These are phyloP conservation scores for Thermothelomyces thermophilus DNA, from an alignment of 2,329 filamentous ascomycete genomes.

Conservation along the genomic window DNA sequence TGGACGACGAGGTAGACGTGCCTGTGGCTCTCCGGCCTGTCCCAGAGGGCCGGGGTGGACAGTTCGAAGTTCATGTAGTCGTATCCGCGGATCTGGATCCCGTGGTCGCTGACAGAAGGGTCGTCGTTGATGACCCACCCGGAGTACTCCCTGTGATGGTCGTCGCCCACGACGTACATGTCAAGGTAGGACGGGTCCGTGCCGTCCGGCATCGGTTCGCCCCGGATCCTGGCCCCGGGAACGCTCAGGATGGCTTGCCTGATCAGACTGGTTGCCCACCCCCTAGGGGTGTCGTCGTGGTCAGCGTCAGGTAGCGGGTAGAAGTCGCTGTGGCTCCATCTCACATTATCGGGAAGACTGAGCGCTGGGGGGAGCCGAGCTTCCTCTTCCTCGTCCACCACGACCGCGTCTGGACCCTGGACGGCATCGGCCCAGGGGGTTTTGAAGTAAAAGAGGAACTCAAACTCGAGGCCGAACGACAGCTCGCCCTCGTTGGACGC, in stretches of 20 bases:
- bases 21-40: conserved; percentile 7
- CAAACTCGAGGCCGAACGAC: conserved; percentile 17
- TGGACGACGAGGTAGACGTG: conserved; percentile 10
- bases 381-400: neutral
- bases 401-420: neutral
- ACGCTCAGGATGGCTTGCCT: conserved; percentile 7
- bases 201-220: neutral
- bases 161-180: neutral
- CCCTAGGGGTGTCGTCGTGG: no score
- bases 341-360: neutral
- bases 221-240: conserved; percentile 1
- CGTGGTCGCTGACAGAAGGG: neutral
- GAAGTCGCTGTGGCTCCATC: no score
- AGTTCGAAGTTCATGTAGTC: conserved; percentile 2
- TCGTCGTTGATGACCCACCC: conserved; percentile 8
- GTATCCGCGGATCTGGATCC: neutral
- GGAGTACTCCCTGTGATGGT: neutral
- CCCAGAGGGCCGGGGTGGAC: conserved; percentile 12
- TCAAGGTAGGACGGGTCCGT: neutral
- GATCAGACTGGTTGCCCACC: neutral
- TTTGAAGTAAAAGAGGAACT: conserved; percentile 13
- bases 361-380: neutral
- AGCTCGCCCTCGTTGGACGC: neutral
- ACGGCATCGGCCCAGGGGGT: neutral
- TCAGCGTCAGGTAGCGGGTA: neutral